Percentiles rank a stretch among this genome's conserved stretches.
Conservation (phyloP, 163 green algal species). For the Chlamydomonas reinhardtii region DNA sequence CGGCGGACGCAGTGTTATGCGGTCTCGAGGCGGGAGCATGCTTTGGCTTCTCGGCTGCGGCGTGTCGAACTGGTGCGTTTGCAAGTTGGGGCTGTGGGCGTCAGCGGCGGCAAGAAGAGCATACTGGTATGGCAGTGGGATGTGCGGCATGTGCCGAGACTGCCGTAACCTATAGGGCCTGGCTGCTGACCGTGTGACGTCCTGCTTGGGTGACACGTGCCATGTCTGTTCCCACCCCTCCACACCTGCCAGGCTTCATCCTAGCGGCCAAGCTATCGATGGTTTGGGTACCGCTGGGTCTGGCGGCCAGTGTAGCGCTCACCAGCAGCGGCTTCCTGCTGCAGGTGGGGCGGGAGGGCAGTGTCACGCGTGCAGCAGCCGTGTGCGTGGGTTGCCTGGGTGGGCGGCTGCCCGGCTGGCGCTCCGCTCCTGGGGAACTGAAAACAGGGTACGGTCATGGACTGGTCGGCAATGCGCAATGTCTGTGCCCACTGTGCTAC, state of each 20-base stretch:
- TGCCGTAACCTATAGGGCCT: too few species aligned
- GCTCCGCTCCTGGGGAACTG: too few species aligned
- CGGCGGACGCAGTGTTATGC: slow-evolving; percentile 56
- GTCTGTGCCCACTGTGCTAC: too few species aligned
- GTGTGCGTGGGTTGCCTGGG: too few species aligned
- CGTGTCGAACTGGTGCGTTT: slow-evolving; percentile 58
- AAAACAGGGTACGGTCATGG: too few species aligned
- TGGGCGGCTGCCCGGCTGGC: too few species aligned
- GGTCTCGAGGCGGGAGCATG: slow-evolving; percentile 65
- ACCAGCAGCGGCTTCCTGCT: slow-evolving; percentile 76
- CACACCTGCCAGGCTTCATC: slow-evolving; percentile 44
- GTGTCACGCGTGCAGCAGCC: too few species aligned
- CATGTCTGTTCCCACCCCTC: neutral
- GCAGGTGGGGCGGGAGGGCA: slow-evolving; percentile 18
- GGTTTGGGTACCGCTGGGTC: slow-evolving; percentile 64
- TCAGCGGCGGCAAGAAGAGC: too few species aligned
- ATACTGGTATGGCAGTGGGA: too few species aligned
- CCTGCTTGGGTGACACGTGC: neutral
- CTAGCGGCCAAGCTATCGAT: slow-evolving; percentile 42
- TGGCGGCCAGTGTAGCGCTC: slow-evolving; percentile 59
- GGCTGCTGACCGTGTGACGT: neutral
- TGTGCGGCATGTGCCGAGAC: too few species aligned
- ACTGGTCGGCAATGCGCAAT: too few species aligned
- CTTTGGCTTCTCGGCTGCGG: slow-evolving; percentile 67
- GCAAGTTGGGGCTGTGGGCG: neutral